Evolutionary conservation across 768 basidiomycete genomes (phyloP), one percentile per base, ranked within the genome.

Genomic region (Steccherinum ochraceum): DNA sequence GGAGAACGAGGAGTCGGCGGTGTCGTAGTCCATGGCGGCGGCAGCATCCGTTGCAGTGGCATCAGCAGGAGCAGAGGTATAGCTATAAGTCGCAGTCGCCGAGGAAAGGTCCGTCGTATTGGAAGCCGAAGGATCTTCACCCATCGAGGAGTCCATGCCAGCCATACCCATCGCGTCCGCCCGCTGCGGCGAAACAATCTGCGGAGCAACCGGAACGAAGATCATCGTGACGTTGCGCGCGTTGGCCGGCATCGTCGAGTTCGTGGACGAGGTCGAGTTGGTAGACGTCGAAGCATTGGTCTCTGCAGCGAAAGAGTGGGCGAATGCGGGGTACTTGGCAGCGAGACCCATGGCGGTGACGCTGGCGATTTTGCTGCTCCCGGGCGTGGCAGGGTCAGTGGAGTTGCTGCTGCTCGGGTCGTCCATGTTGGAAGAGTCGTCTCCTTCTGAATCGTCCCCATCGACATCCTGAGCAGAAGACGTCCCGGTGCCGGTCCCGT

Each of bases 161-260:
- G 57, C 52, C 11, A 60, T 59, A n/a, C n/a, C n/a, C n/a, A n/a
- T n/a, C n/a, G n/a, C n/a, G n/a, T n/a, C n/a, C n/a, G n/a, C n/a
- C n/a, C n/a, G n/a, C n/a, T n/a, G n/a, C n/a, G n/a, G n/a, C n/a
- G n/a, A n/a, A n/a, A n/a, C n/a, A 12, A 66, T 61, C 45, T 67
- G 66, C 24, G 69, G 70, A 3, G 62, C 52, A 3, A 60, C 60
- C 5, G 79, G 73, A 2, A 70, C 70, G 61, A 82, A 83, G 20
- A 77, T 65, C n/a, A 85, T 69, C 0, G 74, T 74, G 4, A 82
- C 80, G 49, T 75, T 76, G 61, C 70, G 69, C 5, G 67, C 58
- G 20, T 35, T 35, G 30, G 30, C 30, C 16, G 30, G 30, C 30
- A 35, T 7, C 7, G 30, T 35, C 30, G 30, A 7, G 16, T 7